phyloP scores from a whole-genome alignment of 495 filamentous ascomycete species.

The Penicillium antarcticum region DNA sequence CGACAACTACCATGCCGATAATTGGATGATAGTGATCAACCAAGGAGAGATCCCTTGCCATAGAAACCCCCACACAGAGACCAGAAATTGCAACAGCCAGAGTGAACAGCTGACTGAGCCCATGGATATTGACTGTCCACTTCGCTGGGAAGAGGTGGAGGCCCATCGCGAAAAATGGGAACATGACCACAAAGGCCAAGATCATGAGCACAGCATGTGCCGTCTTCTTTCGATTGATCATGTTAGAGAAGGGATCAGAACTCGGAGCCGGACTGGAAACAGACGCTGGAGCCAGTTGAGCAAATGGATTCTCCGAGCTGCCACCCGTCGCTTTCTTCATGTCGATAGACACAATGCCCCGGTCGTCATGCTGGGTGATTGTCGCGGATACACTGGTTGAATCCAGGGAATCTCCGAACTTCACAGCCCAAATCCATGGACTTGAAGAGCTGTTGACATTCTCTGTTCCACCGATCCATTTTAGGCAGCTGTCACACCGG shows the following conservation, averaged over 20 bases:
- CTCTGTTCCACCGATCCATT: slow-evolving; percentile 51
- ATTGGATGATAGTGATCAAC: slow-evolving; percentile 33
- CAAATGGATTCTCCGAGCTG: slow-evolving; percentile 61
- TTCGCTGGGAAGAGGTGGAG: slow-evolving; percentile 39
- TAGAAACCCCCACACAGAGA: slow-evolving; percentile 58
- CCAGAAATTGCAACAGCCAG: slow-evolving; percentile 56
- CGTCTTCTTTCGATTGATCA: slow-evolving; percentile 20
- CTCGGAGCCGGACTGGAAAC: not conserved
- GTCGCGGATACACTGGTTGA: slow-evolving; percentile 43
- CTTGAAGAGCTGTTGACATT: slow-evolving; percentile 40
- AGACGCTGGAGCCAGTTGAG: not conserved
- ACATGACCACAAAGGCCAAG: slow-evolving; percentile 41
- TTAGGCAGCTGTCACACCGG: slow-evolving; percentile 53
- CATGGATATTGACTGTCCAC: slow-evolving; percentile 46
- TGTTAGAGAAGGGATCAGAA: not conserved
- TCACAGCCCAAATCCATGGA: slow-evolving; percentile 66
- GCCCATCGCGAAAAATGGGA: slow-evolving; percentile 47
- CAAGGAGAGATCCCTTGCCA: slow-evolving; percentile 26
- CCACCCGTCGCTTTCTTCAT: slow-evolving; percentile 17
- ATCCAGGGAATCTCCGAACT: slow-evolving; percentile 53
- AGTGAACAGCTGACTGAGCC: slow-evolving; percentile 52
- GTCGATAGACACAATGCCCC: slow-evolving; percentile 12
- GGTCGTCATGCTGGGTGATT: slow-evolving; percentile 57
- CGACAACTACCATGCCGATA: slow-evolving; percentile 57
- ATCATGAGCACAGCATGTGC: slow-evolving; percentile 43